Conservation (phyloP, 352 stramenopile species). For the Phytophthora cryptogea region DNA sequence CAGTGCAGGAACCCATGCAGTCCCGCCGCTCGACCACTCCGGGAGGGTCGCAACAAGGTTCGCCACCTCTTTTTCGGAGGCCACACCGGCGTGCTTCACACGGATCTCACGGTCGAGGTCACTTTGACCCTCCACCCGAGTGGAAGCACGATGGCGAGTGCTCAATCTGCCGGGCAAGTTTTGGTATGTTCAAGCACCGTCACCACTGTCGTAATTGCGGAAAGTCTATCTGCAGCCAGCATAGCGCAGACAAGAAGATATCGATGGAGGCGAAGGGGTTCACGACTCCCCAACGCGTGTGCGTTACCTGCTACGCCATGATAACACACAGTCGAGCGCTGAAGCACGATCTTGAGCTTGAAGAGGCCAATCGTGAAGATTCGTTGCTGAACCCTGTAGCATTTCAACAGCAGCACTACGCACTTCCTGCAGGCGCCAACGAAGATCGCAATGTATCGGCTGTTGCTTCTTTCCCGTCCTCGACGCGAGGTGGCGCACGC, state of each 20-base stretch:
- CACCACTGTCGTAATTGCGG: constrained; percentile 87
- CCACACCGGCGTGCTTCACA: constrained; percentile 36
- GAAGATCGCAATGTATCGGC: constrained; percentile 12
- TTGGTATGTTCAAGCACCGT: constrained; percentile 86
- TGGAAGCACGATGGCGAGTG: constrained; percentile 83
- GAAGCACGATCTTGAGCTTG: constrained; percentile 42
- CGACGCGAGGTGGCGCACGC: constrained; percentile 9
- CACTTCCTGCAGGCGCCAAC: constrained; percentile 6
- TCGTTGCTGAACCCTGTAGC: constrained; percentile 24
- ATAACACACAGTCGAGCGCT: constrained; percentile 55
- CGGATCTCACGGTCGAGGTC: constrained; percentile 22
- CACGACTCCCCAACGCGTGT: constrained; percentile 77
- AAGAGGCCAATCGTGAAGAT: constrained; percentile 26
- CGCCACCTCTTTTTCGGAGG: constrained; percentile 27
- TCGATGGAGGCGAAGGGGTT: constrained; percentile 72
- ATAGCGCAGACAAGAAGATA: constrained; percentile 85
- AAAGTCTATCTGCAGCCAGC: constrained; percentile 81
- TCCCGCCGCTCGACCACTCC: constrained; percentile 20
- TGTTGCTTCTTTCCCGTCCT: constrained; percentile 19
- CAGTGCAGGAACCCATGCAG: constrained; percentile 14
- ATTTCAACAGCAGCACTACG: constrained; percentile 40
- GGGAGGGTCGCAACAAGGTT: constrained; percentile 24
- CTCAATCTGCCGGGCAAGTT: constrained; percentile 73
- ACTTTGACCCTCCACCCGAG: constrained; percentile 62
- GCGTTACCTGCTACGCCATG: constrained; percentile 74